Percentiles rank a stretch among this genome's conserved stretches.
Conservation (phyloP, 257 asterid genomes). For the Penstemon newberryi region DNA sequence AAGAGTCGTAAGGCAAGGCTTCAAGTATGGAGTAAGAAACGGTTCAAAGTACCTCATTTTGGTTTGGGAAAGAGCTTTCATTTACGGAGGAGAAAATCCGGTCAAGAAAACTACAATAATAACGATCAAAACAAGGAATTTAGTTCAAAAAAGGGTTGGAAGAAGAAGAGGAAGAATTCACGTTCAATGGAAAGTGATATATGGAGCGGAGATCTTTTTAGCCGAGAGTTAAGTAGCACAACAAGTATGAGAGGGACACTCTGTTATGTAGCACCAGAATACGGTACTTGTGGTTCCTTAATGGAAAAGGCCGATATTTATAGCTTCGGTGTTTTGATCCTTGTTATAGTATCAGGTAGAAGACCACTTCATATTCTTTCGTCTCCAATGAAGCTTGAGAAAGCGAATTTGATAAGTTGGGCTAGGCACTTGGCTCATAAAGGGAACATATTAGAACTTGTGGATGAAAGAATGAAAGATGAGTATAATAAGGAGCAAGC, state of each 20-base stretch:
- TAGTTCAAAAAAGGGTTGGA: constrained; percentile 72
- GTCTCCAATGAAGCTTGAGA: constrained; percentile 93
- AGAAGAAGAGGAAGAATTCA: constrained; percentile 45
- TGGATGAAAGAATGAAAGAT: constrained; percentile 64
- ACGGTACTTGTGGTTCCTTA: constrained; percentile 61
- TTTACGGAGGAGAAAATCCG: constrained; percentile 38
- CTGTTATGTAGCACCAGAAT: constrained; percentile 92
- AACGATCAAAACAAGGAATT: constrained; percentile 54
- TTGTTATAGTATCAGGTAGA: constrained; percentile 80
- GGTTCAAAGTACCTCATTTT: constrained; percentile 57
- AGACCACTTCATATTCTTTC: constrained; percentile 88
- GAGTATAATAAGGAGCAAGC: constrained; percentile 70
- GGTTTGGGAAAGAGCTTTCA: constrained; percentile 59
- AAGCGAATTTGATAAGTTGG: constrained; percentile 89
- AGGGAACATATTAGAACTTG: constrained; percentile 69
- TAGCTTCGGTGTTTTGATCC: constrained; percentile 84
- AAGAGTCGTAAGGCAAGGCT: constrained; percentile 34
- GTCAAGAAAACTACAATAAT: constrained; percentile 26
- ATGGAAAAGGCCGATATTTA: constrained; percentile 93
- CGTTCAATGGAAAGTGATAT: constrained; percentile 61
- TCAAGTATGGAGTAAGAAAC: constrained; percentile 31
- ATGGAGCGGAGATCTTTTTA: constrained; percentile 89
- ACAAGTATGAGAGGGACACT: constrained; percentile 98
- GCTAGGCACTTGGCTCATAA: constrained; percentile 66
- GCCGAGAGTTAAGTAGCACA: constrained; percentile 93